Percentiles rank a stretch among this genome's conserved stretches.
These are phyloP conservation scores for Yamadazyma taylorii DNA, from an alignment of 1,139 yeast genomes.

Conservation along the genomic window DNA sequence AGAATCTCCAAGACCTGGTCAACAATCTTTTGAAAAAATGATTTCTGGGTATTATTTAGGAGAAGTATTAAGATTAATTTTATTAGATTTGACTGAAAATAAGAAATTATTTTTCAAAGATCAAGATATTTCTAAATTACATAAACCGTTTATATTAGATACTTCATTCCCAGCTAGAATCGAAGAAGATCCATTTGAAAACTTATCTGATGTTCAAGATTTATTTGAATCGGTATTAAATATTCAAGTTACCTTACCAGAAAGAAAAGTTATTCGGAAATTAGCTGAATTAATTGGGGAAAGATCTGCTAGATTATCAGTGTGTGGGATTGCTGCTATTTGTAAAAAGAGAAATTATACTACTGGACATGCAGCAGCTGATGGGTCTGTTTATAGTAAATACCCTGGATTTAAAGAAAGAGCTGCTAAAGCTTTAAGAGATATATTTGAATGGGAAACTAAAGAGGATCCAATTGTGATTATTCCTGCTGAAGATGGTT, in stretches of 20 bases:
- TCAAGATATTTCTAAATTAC: conserved; percentile 62
- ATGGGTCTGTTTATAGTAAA: conserved; percentile 91
- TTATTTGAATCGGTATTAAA: conserved; percentile 60
- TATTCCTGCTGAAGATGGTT: conserved; percentile 95
- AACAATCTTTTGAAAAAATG: conserved; percentile 96
- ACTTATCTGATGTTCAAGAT: conserved; percentile 72
- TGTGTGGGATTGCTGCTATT: conserved; percentile 95
- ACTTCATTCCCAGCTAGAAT: conserved; percentile 84
- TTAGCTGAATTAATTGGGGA: conserved; percentile 87
- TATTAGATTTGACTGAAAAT: conserved; percentile 68
- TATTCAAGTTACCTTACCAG: conserved; percentile 69
- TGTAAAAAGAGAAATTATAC: conserved; percentile 81
- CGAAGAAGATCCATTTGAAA: conserved; percentile 89
- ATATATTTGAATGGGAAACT: conserved; percentile 79
- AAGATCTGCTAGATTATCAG: conserved; percentile 88
- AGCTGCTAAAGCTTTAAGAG: conserved; percentile 86
- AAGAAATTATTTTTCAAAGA: conserved; percentile 63
- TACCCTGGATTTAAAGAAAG: conserved; percentile 91
- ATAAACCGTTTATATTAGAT: conserved; percentile 71
- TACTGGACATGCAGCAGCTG: conserved; percentile 90
- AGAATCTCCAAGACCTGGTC: conserved; percentile 94
- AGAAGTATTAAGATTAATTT: conserved; percentile 79
- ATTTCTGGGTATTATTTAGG: conserved; percentile 96
- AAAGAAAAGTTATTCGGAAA: conserved; percentile 80
- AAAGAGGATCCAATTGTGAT: conserved; percentile 74